Evolutionary conservation across 441 rosid genomes (phyloP), one percentile per base, ranked within the genome.

Genomic region (Erysimum cheiri): DNA sequence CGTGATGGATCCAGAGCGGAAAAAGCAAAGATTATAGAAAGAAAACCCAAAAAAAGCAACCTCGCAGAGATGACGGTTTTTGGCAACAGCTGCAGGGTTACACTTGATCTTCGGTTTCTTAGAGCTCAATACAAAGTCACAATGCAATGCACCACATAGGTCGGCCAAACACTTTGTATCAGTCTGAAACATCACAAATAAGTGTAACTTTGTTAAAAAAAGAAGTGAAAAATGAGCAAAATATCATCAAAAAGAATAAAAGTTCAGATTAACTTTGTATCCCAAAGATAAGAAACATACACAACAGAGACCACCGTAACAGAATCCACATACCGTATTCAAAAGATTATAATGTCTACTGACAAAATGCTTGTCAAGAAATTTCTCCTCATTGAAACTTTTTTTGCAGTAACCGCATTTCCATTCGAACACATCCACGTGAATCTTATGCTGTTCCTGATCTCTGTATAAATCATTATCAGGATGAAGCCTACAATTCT

Each of bases 51-150:
- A n/a, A n/a, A n/a, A 48, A 62, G 41, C 69, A 74, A 96, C 98
- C 99, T 96, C 98, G 41, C 99, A 96, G 36, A 91, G 90, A 82
- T 85, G 97, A 63, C 72, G 94, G 76, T 92, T 90, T 83, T 83
- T 84, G 10, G 87, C 85, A 56, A 80, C 89, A 69, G 99, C 95
- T 12, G 96, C 96, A 72, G 96, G 96, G 67, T 93, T 93, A 85
- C 99, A 96, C 77, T 91, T 96, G 46, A 75, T 76, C 80, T 84
- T 90, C 1, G 69, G 67, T 59, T 82, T 79, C 83, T 87, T 90
- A 47, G 96, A 80, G 68, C 73, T 83, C 75, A 88, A 74, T 52
- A 84, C 79, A 60, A 66, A 84, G 81, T 95, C 99, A 76, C 99
- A 95, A 80, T 92, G 96, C 86, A 95, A 72, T 33, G 98, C 97